These are phyloP conservation scores for Trichoderma hamatum DNA, from an alignment of 2,329 filamentous ascomycete genomes.

Conservation along the genomic window DNA sequence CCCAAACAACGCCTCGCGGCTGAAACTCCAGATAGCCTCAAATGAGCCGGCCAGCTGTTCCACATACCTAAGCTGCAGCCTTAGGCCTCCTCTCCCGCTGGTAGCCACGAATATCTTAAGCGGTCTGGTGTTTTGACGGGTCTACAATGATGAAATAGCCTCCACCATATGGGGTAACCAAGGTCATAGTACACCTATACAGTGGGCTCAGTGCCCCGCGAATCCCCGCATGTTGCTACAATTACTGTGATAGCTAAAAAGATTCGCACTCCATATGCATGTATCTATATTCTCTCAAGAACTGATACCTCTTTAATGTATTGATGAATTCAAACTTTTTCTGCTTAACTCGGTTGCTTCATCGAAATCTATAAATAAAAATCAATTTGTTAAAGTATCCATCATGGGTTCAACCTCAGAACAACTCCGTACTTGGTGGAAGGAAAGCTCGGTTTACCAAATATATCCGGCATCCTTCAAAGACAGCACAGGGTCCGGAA, in stretches of 20 bases:
- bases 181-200: background rate
- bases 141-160: slow-evolving; percentile 17
- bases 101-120: background rate
- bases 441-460: slow-evolving; percentile 63
- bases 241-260: background rate
- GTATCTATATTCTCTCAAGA: background rate
- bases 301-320: background rate
- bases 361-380: background rate
- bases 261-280: background rate
- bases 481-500: slow-evolving; percentile 58
- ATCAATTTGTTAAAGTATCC: background rate
- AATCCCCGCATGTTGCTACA: slow-evolving; percentile 13
- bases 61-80: background rate
- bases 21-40: background rate
- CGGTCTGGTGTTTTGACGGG: background rate
- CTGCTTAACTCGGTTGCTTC: background rate
- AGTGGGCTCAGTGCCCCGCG: slow-evolving; percentile 15
- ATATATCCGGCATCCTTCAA: slow-evolving; percentile 66
- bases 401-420: slow-evolving; percentile 34
- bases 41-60: background rate
- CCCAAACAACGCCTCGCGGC: background rate
- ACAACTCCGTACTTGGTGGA: slow-evolving; percentile 55
- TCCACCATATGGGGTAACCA: slow-evolving; percentile 5
- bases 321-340: background rate
- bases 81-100: background rate